Conservation (phyloP, 257 asterid genomes). For the Scutellaria barbata region DNA sequence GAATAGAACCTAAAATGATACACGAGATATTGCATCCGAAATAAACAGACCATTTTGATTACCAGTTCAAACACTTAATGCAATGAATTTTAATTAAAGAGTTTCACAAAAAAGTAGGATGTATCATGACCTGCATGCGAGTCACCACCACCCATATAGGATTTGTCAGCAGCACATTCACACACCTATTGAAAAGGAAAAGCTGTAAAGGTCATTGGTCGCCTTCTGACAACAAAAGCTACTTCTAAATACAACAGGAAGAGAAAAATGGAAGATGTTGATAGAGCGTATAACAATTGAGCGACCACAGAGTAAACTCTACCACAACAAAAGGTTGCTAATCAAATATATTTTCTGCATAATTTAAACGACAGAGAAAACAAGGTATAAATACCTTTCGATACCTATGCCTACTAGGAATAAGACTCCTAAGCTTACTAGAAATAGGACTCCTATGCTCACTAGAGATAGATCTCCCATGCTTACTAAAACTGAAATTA, state of each 20-base stretch:
- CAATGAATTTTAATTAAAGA: slow-evolving; percentile 20
- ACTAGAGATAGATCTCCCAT: no score
- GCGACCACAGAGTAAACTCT: no score
- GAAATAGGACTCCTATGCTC: no score
- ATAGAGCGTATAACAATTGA: no score
- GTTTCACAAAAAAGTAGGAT: slow-evolving; percentile 18
- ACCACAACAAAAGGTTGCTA: no score
- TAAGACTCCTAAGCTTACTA: no score
- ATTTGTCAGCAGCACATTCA: slow-evolving; percentile 91
- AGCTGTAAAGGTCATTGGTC: slow-evolving; percentile 30
- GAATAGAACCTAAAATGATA: not conserved
- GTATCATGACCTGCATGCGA: slow-evolving; percentile 84
- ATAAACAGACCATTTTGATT: not conserved
- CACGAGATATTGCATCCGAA: not conserved
- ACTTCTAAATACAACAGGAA: slow-evolving; percentile 5
- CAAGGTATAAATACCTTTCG: no score
- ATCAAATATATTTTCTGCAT: no score
- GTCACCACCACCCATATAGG: slow-evolving; percentile 99
- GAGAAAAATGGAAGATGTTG: slow-evolving; percentile 11
- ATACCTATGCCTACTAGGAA: no score
- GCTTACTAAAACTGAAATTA: no score
- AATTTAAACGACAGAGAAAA: no score
- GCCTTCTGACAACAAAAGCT: slow-evolving; percentile 18
- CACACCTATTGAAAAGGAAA: slow-evolving; percentile 63
- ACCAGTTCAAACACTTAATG: slow-evolving; percentile 19